phyloP scores from a whole-genome alignment of 768 basidiomycete genomes.

The Leccinum boreale region DNA sequence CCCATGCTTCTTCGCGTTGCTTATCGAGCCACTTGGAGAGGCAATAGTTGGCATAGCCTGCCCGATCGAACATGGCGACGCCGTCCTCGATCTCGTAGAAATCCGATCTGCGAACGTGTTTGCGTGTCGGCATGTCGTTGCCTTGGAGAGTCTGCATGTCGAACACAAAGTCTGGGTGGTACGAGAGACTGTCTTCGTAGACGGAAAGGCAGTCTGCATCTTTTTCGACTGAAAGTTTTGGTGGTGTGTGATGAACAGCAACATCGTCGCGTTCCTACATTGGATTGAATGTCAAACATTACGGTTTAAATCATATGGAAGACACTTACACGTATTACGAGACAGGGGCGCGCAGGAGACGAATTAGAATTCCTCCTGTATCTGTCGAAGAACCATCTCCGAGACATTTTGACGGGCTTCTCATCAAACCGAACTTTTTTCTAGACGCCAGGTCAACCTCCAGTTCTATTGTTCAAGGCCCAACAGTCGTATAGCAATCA shows the following conservation, averaged over 20 bases:
- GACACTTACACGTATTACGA: conserved; percentile 23
- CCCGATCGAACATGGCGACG: conserved; percentile 23
- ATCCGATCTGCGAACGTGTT: conserved; percentile 14
- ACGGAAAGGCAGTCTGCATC: conserved; percentile 24
- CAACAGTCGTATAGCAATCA: not conserved
- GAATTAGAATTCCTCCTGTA: conserved; percentile 9
- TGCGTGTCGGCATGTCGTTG: conserved; percentile 7
- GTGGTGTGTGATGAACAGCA: not conserved
- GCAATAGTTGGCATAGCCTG: conserved; percentile 26
- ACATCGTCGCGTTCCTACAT: conserved; percentile 12
- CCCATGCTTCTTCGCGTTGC: conserved; percentile 20
- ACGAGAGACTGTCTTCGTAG: conserved; percentile 29
- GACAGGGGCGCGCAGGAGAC: conserved; percentile 28
- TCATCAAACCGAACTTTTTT: conserved; percentile 29
- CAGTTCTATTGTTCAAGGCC: not conserved
- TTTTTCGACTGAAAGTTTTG: conserved; percentile 1
- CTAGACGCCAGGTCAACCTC: conserved; percentile 5
- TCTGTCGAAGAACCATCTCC: conserved; percentile 16
- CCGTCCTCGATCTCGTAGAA: conserved; percentile 31
- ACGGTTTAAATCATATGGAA: not conserved
- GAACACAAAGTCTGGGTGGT: conserved; percentile 15
- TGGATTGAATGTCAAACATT: not conserved
- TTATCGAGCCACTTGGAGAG: conserved; percentile 26
- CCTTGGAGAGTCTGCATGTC: conserved; percentile 21
- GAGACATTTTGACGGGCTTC: conserved; percentile 22